Base-by-base conservation (phyloP, 164 flowering plant genomes). In the Kingdonia uniflora region DNA sequence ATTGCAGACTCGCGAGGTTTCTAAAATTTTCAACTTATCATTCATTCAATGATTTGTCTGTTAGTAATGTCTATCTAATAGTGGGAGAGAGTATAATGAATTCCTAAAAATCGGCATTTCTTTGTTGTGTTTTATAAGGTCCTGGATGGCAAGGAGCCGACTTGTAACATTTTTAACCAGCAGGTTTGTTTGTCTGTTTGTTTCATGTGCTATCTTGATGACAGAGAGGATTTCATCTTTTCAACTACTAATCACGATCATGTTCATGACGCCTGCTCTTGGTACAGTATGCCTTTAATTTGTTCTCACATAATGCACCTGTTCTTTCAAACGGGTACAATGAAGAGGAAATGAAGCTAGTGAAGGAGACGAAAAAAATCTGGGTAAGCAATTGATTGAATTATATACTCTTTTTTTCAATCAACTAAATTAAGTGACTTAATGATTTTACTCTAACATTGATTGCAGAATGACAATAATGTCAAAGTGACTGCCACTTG, bases 301-400 rank as follows among this genome's bases (percentile, higher is more conserved):
- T 94, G 38, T 94, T 94, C 70, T 94, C 95, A 14, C 97, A 88
- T 70, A 94, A 94, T 75, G 94, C 99, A 44, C 81, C 99, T 29
- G 65, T 94, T 58, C 75, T 73, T 14, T 56, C 85, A 52, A 94
- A 88, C 70, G 99, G 99, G 37, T 94, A 94, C 68, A 94, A 94
- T 69, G 97, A 94, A 55, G 97, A 94, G 75, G 97, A 94, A 70
- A 94, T 94, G 99, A 94, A 94, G 70, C 39, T 94, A 55, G 95
- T 94, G 14, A 94, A 94, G 58, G 99, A 94, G 74, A 94, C 99
- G 0, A 73, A 87, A 51, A 94, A 94, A 71, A 94, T 92, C 44
- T 94, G 99, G 99, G 99, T 92, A 63, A 69, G 75, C 50, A 11
- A 23, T 47, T n/a, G 8, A 29, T 29, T 10, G 51, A 15, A 14